Conservation (phyloP, 176 grass and related monocot genomes). For the sorghum (Sorghum bicolor) region Sorghum_bicolor_NCBIv3 NC_012872.2:69471501-69472000, state of each 20-base stretch:
- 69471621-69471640: not conserved
- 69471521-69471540: not conserved
- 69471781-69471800: not conserved
- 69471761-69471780: not conserved
- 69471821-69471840: not conserved
- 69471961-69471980: constrained; percentile 49
- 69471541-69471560: not conserved
- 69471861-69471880: not conserved
- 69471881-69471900: not conserved
- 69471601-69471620: not conserved
- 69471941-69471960: constrained; percentile 47
- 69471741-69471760: not conserved
- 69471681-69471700: not conserved
- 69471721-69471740: not conserved
- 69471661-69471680: not conserved
- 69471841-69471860: not conserved
- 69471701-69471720: not conserved
- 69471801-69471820: not conserved
- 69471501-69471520: not conserved
- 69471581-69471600: not conserved
- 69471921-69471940: constrained; percentile 51
- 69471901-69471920: constrained; percentile 22
- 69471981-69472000: constrained; percentile 44
- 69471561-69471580: not conserved
- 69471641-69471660: not conserved